phyloP scores from a whole-genome alignment of 768 basidiomycete species.

The Trametes gibbosa region DNA sequence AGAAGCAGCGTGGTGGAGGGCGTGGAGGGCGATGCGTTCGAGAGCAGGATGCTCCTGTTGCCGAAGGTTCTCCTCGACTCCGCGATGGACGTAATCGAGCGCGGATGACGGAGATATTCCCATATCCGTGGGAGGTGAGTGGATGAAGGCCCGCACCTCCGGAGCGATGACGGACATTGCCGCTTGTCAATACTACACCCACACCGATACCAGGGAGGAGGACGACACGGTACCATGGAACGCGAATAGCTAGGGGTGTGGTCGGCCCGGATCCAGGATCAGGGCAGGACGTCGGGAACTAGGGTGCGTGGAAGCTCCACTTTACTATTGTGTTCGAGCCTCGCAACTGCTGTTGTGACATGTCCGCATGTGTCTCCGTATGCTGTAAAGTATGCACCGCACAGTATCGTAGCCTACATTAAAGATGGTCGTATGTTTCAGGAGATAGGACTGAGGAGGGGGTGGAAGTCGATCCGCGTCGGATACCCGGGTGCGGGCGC shows the following conservation, averaged over 20 bases:
- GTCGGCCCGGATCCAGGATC: not conserved
- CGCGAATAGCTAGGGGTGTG: not conserved
- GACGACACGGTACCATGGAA: not conserved
- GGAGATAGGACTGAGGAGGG: not conserved
- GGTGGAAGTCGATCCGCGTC: not conserved
- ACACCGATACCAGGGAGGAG: not conserved
- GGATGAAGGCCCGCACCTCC: not conserved
- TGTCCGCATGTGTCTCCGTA: not conserved
- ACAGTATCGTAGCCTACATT: not conserved
- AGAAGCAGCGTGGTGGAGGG: constrained; percentile 21
- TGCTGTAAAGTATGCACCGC: not conserved
- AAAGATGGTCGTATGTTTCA: not conserved
- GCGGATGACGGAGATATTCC: constrained; percentile 8
- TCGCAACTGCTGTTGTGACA: not conserved
- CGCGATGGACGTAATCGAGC: constrained; percentile 49
- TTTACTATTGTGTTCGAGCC: not conserved
- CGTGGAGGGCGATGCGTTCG: constrained; percentile 44
- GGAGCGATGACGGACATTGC: not conserved
- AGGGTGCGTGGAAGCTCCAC: not conserved
- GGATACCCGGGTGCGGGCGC: not conserved
- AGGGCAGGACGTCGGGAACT: not conserved
- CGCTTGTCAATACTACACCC: not conserved
- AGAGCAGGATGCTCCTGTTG: constrained; percentile 57
- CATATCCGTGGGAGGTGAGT: not conserved
- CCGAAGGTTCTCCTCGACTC: constrained; percentile 80